phyloP scores from a whole-genome alignment of 495 filamentous ascomycete genomes.

The Tuber aestivum region DNA sequence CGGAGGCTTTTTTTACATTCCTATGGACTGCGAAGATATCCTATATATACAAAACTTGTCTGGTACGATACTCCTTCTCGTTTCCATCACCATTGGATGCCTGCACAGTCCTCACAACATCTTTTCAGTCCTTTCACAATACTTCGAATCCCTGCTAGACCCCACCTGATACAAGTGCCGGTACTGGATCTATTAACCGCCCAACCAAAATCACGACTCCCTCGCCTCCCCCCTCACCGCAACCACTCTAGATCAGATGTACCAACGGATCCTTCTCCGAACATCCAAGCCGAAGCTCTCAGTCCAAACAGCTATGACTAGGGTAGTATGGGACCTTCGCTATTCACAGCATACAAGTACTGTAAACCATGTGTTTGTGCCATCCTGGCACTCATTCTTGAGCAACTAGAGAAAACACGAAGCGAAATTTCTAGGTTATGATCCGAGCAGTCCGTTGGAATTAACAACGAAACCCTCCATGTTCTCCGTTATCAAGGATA shows the following conservation, averaged over 20 bases:
- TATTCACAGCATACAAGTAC: too few relatives aligned
- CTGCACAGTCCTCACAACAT: not conserved
- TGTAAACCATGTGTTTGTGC: not conserved
- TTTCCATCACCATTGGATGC: not conserved
- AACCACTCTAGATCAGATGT: not conserved
- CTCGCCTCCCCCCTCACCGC: not conserved
- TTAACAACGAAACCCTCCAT: not conserved
- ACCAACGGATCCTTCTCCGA: not conserved
- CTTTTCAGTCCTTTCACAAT: not conserved
- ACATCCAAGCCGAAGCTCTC: not conserved
- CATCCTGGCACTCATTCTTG: slow-evolving; percentile 11
- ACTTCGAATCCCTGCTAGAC: not conserved
- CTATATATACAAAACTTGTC: not conserved
- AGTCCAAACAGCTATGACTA: not conserved
- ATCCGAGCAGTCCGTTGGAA: slow-evolving; percentile 4
- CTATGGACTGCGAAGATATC: not conserved
- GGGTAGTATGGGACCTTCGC: not conserved
- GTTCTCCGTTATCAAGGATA: not conserved
- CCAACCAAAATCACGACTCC: not conserved
- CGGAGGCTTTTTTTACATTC: not conserved
- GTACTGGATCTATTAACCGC: not conserved
- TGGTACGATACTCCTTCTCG: not conserved
- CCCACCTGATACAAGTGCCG: not conserved
- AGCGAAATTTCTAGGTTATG: slow-evolving; percentile 5
- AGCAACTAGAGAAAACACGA: slow-evolving; percentile 1